phyloP scores from a whole-genome alignment of 176 grass and related monocot species.

The Coix lacrymajobi region DNA sequence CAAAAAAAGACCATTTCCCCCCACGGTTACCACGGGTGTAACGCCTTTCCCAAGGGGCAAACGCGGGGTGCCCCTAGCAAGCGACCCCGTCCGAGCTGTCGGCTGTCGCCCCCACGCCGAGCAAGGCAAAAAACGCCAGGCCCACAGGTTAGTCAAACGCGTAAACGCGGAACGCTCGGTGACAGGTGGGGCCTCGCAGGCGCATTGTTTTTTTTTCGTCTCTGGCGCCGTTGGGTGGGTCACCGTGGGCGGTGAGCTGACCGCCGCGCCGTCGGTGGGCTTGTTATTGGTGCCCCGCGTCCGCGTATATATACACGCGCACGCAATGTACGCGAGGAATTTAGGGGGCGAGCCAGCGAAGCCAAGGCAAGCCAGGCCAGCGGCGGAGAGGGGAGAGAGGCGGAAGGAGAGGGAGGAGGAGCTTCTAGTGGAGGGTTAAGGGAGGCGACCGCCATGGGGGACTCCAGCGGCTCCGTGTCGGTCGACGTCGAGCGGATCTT shows the following conservation, averaged over 20 bases:
- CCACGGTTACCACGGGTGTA: background rate
- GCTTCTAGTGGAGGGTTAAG: slow-evolving; percentile 5
- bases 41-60: slow-evolving; percentile 6
- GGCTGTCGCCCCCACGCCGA: background rate
- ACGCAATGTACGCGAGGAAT: slow-evolving; percentile 17
- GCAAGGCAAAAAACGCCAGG: background rate
- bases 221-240: slow-evolving; percentile 3
- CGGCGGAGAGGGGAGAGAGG: background rate
- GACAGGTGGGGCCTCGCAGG: slow-evolving; percentile 23
- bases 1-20: background rate
- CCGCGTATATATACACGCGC: slow-evolving; percentile 29
- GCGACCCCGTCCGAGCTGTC: slow-evolving; percentile 18
- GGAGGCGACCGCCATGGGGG: slow-evolving; percentile 50
- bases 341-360: background rate
- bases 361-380: background rate
- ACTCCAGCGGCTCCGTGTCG: slow-evolving; percentile 86
- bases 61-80: slow-evolving; percentile 28
- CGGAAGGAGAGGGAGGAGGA: background rate
- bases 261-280: slow-evolving; percentile 36
- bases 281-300: slow-evolving; percentile 25
- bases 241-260: slow-evolving; percentile 25
- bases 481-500: slow-evolving; percentile 84
- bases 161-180: background rate
- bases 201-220: background rate
- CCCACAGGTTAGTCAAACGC: slow-evolving; percentile 18